Conservation (phyloP, 345 rosid species). For the Psidium friedrichsthalianum region DNA sequence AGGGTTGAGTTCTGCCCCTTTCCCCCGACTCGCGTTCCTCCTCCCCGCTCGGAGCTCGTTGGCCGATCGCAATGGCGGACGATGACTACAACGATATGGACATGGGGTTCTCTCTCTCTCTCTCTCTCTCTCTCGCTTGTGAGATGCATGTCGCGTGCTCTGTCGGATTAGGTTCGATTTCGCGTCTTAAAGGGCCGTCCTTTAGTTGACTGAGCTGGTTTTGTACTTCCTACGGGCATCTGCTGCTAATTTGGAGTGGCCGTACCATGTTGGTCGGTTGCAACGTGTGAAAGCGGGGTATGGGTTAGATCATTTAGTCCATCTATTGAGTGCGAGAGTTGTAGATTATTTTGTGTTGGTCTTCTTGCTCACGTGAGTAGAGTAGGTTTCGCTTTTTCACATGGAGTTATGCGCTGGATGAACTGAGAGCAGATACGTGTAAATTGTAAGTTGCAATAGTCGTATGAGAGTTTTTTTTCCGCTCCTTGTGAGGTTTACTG, state of each 20-base stretch:
- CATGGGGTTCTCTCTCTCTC: slow-evolving; percentile 25
- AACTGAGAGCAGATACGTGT: neutral
- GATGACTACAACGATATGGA: slow-evolving; percentile 61
- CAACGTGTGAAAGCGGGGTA: neutral
- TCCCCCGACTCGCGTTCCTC: neutral
- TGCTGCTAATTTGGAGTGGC: neutral
- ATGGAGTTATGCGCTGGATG: neutral
- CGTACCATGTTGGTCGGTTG: neutral
- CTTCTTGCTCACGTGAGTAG: neutral
- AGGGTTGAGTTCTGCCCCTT: neutral
- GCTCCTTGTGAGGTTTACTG: neutral
- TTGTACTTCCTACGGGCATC: neutral
- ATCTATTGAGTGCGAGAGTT: neutral
- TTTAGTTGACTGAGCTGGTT: neutral
- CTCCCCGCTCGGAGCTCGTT: neutral
- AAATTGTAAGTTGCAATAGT: neutral
- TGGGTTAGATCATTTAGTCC: neutral
- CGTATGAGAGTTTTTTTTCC: neutral
- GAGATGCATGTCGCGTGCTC: neutral
- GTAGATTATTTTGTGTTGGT: neutral
- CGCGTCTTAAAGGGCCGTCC: neutral
- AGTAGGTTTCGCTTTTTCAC: neutral
- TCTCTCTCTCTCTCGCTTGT: neutral
- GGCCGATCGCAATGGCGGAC: slow-evolving; percentile 42
- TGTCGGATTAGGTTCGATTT: neutral